Evolutionary conservation across 2,329 filamentous ascomycete genomes (phyloP).

Genomic region (Sporothrix variecibatus): DNA sequence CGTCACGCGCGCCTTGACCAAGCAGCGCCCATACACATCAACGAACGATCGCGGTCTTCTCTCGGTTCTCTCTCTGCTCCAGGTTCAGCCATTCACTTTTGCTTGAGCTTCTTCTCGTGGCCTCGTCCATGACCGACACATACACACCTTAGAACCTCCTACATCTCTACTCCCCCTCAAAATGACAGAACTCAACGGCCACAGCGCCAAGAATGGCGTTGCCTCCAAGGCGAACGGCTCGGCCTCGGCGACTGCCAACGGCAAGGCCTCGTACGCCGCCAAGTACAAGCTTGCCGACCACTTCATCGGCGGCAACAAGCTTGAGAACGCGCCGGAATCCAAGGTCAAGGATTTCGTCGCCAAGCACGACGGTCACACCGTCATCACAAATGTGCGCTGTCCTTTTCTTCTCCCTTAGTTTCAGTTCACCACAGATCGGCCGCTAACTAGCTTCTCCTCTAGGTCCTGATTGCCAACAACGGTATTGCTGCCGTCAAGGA

Average conservation of each 20-base stretch:
- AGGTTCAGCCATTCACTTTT: background rate
- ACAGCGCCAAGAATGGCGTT: constrained; percentile 43
- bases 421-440: background rate
- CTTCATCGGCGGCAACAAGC: constrained; percentile 93
- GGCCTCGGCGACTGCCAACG: constrained; percentile 55
- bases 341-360: constrained; percentile 96
- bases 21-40: background rate
- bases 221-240: constrained; percentile 44
- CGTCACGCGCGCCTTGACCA: constrained; percentile 13
- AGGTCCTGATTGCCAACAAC: constrained; percentile 99
- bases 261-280: constrained; percentile 70
- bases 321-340: constrained; percentile 78
- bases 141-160: background rate
- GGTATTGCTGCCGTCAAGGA: constrained; percentile 99
- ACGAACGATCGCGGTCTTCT: background rate
- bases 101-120: constrained; percentile 13
- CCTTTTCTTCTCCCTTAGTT: background rate
- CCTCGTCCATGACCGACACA: constrained; percentile 5
- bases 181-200: constrained; percentile 54
- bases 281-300: constrained; percentile 84
- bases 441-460: constrained; percentile 21
- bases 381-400: constrained; percentile 87
- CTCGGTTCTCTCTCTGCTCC: background rate
- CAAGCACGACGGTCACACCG: constrained; percentile 87
- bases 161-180: constrained; percentile 28